phyloP scores from a whole-genome alignment of 108 stramenopile species.

The Skeletonema grethae region DNA sequence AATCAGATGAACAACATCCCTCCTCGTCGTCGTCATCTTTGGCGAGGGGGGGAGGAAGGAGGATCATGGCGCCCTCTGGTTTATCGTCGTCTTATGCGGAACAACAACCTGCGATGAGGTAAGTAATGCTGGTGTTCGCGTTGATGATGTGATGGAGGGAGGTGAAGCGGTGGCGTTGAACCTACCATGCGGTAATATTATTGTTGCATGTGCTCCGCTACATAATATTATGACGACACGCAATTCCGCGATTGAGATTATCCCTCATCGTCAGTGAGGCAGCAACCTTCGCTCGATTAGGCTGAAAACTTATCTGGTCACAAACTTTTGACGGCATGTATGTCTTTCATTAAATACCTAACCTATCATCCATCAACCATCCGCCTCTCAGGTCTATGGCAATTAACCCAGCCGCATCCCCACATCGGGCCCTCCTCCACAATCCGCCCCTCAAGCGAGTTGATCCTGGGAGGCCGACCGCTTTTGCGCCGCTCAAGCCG shows the following conservation, averaged over 20 bases:
- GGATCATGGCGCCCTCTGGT: not conserved
- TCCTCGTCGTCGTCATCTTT: not conserved
- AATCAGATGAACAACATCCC: not conserved
- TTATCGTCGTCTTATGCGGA: slow-evolving; percentile 8
- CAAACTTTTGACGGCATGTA: not conserved
- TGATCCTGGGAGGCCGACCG: slow-evolving; percentile 16
- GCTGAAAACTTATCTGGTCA: not conserved
- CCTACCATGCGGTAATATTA: not conserved
- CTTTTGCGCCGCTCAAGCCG: slow-evolving; percentile 5
- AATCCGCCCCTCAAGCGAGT: slow-evolving; percentile 14
- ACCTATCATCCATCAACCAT: not conserved
- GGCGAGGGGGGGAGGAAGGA: not conserved
- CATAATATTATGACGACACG: too few relatives aligned
- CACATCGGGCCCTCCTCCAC: not conserved
- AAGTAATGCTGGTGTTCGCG: slow-evolving; percentile 3
- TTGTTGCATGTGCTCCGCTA: too few relatives aligned
- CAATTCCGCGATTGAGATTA: too few relatives aligned
- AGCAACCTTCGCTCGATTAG: too few relatives aligned
- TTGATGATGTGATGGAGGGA: not conserved
- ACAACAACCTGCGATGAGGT: slow-evolving; percentile 40
- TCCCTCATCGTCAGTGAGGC: too few relatives aligned
- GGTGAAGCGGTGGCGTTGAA: not conserved
- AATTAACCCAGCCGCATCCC: not conserved
- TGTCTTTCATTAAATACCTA: not conserved
- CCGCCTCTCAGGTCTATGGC: slow-evolving; percentile 1